phyloP scores from a whole-genome alignment of 2,329 filamentous ascomycete genomes.

The Diaporthe batatas region DNA sequence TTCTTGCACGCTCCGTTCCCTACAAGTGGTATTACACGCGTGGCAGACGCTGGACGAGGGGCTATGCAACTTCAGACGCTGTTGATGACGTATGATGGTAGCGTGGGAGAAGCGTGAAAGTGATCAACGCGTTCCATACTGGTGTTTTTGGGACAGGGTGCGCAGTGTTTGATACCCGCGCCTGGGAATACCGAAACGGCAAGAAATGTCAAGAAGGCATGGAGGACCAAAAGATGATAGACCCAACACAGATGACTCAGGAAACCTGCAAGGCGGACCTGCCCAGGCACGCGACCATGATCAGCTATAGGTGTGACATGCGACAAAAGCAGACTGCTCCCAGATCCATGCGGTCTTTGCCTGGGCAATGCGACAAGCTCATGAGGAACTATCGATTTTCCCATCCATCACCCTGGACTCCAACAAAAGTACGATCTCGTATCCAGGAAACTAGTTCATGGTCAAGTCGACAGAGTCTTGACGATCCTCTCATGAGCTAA shows the following conservation, averaged over 20 bases:
- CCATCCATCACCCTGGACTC: neutral
- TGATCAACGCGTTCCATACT: neutral
- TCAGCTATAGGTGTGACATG: slow-evolving; percentile 16
- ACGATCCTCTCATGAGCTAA: slow-evolving; percentile 10
- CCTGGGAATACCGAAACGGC: neutral
- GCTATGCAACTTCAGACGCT: slow-evolving; percentile 20
- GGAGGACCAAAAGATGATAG: slow-evolving; percentile 7
- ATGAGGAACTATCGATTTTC: slow-evolving; percentile 2
- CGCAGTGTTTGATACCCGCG: slow-evolving; percentile 3
- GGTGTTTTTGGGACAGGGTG: neutral
- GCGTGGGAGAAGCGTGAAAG: neutral
- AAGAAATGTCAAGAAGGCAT: slow-evolving; percentile 13
- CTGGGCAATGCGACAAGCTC: slow-evolving; percentile 21
- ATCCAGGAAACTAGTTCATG: neutral
- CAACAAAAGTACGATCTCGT: neutral
- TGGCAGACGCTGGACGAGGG: neutral
- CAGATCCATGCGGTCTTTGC: neutral
- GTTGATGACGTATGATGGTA: slow-evolving; percentile 17
- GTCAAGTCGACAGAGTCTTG: slow-evolving; percentile 16
- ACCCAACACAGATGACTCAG: slow-evolving; percentile 21
- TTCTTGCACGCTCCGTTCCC: neutral
- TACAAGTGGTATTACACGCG: neutral
- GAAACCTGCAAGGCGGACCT: neutral
- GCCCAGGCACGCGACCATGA: neutral
- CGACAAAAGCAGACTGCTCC: slow-evolving; percentile 2